These are phyloP conservation scores for Rhizopogon hawkerae DNA, from an alignment of 1,284 basidiomycete species.

Conservation along the genomic window DNA sequence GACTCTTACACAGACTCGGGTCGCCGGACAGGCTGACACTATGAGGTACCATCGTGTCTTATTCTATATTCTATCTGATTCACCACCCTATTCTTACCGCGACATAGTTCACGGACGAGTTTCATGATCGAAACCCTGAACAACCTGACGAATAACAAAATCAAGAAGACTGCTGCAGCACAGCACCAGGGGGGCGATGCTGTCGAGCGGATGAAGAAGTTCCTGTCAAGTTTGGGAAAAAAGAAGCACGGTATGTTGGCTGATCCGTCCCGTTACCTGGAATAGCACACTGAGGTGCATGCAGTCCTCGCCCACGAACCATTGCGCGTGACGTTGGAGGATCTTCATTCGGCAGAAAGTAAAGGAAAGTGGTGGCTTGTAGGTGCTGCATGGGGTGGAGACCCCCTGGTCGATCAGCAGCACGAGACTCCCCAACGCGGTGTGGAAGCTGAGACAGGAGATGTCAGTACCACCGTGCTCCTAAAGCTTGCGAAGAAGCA, in stretches of 20 bases:
- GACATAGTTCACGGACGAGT: constrained; percentile 63
- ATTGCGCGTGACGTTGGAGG: constrained; percentile 75
- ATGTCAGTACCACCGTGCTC: constrained; percentile 44
- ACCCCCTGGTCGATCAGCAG: constrained; percentile 72
- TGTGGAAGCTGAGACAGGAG: constrained; percentile 16
- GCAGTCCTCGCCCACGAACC: constrained; percentile 77
- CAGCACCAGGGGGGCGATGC: constrained; percentile 65
- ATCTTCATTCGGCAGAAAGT: constrained; percentile 76
- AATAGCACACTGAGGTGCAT: not conserved
- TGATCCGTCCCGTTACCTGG: not conserved
- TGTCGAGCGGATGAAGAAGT: constrained; percentile 80
- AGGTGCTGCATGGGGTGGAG: constrained; percentile 92
- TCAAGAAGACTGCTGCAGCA: constrained; percentile 49
- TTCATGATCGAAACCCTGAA: constrained; percentile 92
- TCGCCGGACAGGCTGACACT: constrained; percentile 45
- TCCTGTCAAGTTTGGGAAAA: constrained; percentile 66
- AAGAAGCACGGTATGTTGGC: constrained; percentile 56
- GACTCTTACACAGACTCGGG: constrained; percentile 71
- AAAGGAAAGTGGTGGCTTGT: constrained; percentile 99
- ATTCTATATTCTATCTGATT: not conserved
- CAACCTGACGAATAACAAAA: constrained; percentile 87
- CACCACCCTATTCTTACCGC: constrained; percentile 1
- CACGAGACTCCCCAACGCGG: constrained; percentile 25
- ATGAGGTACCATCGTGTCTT: constrained; percentile 42
- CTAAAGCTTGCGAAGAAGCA: constrained; percentile 81